Base-by-base conservation (phyloP, 2,329 filamentous ascomycete species). In the Lithohypha guttulata region DNA sequence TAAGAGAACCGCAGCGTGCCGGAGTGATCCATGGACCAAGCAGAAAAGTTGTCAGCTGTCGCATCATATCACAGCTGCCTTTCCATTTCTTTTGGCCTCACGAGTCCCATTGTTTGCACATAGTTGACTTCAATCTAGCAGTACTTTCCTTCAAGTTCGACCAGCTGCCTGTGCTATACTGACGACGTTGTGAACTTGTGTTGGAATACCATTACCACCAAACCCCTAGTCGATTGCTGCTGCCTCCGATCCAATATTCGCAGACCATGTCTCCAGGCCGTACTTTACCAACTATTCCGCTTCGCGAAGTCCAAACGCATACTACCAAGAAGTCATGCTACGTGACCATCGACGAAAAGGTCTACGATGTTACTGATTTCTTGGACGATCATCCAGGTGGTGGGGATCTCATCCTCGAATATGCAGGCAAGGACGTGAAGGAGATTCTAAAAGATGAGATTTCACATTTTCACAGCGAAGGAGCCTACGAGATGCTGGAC, bases 301-400 rank as follows among this genome's bases (percentile, higher is more conserved):
- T 71, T 51, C 75, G 80, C 50, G 84, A 98, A 59, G 78, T 98
- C 55, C 77, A 80, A 60, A 68, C 77, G 51, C 86, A 93, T 62
- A 89, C 83, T 59, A 79, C 75, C 32, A 66, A 68, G 34, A 75
- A 85, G 56, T 93, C 85, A 34, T 96, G 89, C 69, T 98, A 87
- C 69, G 87, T 98, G 52, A 91, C 84, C 2, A 70, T 95, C 39
- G 87, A 85, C 46, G 73, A 74, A 42, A 93, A 89, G 52, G 89
- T 98, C 52, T 98, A 86, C 71, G 89, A 98, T 68, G 73, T 98
- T 48, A 95, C 91, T 43, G 77, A 84, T 41, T 98, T 98, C 56
- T 62, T 95, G 45, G 77, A 86, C 37, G 79, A 86, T 50, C 91
- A 98, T 59, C 91, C 91, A 17, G 91, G 91, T 51, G 91, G 91